Base-by-base conservation (phyloP, 2,329 filamentous ascomycete genomes). In the Apiospora kogelbergensis region DNA sequence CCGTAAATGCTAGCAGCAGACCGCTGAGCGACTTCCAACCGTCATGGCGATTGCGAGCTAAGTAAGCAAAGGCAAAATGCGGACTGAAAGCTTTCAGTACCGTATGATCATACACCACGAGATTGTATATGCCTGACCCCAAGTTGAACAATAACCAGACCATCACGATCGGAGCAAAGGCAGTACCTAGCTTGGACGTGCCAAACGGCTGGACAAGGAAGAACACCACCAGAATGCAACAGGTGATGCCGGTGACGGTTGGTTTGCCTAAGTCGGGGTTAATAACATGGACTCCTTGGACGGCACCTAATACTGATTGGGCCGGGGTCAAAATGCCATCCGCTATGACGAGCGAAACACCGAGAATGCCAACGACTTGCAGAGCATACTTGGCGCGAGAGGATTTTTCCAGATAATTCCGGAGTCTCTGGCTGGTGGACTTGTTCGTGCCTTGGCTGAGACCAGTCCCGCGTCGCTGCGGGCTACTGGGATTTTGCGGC, bases 1-100 rank as follows among this genome's bases (percentile, higher is more conserved):
- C 91, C 2, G 91, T 93, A 73, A 94, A 93, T 10, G 89, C 86
- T 20, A 94, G 84, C 2, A 94, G 79, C 30, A 93, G 85, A 6
- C 91, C 91, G 11, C 89, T 89, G 1, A 92, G 81, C 40, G 84
- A 86, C 68, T 82, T 82, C 89, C 89, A 91, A 1, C 88, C 89
- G 6, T 85, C 81, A 5, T 84, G 80, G 46, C 83, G 82, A 73
- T 90, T 88, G n/a, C 86, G 83, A 24, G 85, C 78, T 20, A 91
- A 81, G 74, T 88, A 91, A 1, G 80, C 73, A 68, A 89, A 86
- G 2, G 88, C 88, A 69, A 85, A 90, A 70, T 83, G 84, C 0
- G 86, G 86, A 63, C 79, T 85, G 70, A 87, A 88, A 0, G 85
- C 86, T 74, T 83, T 81, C 42, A 87, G 78, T 0, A 88, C 85